These are phyloP conservation scores for Alternaria ventricosa DNA, from an alignment of 2,329 filamentous ascomycete genomes.

Conservation along the genomic window DNA sequence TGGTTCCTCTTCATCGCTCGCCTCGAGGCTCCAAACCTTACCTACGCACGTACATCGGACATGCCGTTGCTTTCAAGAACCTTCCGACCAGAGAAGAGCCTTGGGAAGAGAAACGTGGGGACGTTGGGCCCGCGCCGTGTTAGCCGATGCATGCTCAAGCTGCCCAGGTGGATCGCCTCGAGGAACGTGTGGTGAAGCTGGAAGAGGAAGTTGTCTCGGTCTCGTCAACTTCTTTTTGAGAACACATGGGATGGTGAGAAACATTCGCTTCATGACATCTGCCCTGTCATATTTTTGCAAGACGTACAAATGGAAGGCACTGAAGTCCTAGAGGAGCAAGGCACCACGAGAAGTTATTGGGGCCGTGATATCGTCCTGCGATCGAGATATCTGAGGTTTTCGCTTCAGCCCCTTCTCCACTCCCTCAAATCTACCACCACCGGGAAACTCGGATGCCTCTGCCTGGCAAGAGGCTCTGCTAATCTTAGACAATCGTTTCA, in stretches of 20 bases:
- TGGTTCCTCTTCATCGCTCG: background rate
- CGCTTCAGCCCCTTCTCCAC: background rate
- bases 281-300: background rate
- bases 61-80: background rate
- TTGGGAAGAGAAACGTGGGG: background rate
- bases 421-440: background rate
- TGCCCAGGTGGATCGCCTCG: background rate
- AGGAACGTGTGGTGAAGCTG: background rate
- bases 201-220: background rate
- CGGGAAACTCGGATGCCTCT: background rate
- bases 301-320: background rate
- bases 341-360: background rate
- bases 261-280: background rate
- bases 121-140: background rate
- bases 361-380: background rate
- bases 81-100: background rate
- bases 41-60: background rate
- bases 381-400: background rate
- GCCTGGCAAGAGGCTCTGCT: background rate
- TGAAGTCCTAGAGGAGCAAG: background rate
- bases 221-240: background rate
- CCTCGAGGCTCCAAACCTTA: background rate
- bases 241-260: background rate
- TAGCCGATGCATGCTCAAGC: background rate
- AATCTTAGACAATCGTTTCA: background rate